Evolutionary conservation across 805 yeast species (phyloP).

Genomic region (Clavispora vitiphila): DNA sequence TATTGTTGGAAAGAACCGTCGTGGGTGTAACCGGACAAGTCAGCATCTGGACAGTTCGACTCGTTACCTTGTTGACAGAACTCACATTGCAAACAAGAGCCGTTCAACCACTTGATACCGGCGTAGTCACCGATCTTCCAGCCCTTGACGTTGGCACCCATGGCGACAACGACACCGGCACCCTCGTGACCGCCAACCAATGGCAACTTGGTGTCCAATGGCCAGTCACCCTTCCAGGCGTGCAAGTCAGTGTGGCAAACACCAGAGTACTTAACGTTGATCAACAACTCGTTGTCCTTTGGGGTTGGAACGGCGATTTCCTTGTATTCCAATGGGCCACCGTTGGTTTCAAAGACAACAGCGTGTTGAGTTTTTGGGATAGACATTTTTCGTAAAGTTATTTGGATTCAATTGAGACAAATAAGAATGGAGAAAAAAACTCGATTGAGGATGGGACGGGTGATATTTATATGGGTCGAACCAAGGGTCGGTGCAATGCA

Average conservation of each 20-base stretch:
- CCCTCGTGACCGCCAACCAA: conserved; percentile 47
- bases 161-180: conserved; percentile 43
- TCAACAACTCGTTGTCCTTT: conserved; percentile 36
- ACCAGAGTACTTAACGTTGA: conserved; percentile 42
- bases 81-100: conserved; percentile 41
- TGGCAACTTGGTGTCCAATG: conserved; percentile 40
- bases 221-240: conserved; percentile 47
- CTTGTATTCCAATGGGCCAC: conserved; percentile 38
- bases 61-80: conserved; percentile 40
- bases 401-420: not conserved
- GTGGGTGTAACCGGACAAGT: conserved; percentile 69
- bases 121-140: conserved; percentile 42
- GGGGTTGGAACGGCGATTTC: conserved; percentile 39
- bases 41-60: conserved; percentile 58
- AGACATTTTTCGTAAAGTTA: conserved; percentile 9
- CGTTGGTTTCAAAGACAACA: conserved; percentile 37
- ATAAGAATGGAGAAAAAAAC: not conserved
- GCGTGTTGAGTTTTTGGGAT: conserved; percentile 42
- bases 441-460: not conserved
- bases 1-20: conserved; percentile 68
- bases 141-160: conserved; percentile 38
- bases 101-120: conserved; percentile 44
- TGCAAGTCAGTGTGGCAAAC: conserved; percentile 45
- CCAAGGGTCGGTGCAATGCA: not conserved
- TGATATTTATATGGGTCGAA: not conserved